Base-by-base conservation (phyloP, 768 basidiomycete species). In the Naganishia randhawae region DNA sequence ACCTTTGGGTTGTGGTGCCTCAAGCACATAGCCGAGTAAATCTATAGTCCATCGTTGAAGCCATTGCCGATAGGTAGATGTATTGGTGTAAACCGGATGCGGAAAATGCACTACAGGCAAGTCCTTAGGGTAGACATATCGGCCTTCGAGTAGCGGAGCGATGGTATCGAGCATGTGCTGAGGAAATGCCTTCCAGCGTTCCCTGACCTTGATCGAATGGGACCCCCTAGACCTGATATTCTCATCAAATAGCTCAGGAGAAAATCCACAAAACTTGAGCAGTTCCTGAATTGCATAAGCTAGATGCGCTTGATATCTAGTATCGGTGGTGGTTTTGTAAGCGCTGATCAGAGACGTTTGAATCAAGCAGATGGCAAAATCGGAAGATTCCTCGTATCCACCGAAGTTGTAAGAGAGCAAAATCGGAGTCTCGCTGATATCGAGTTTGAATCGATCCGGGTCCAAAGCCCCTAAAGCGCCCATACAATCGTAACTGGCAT, bases 261-360 rank as follows among this genome's bases (percentile, higher is more conserved):
- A 88, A 78, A 98, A 97, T 33, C 87, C 86, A 80, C 94, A 97
- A 76, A 92, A 90, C 63, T 84, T 85, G 19, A 95, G 81, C 35
- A 99, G 82, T 73, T 97, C 90, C 81, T 99, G 95, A 42, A 99
- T 92, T 13, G 88, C 88, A 77, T 86, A 96, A 0, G 91, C 93
- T 19, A 98, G 85, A 71, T 89, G 87, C 51, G 84, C 88, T 77
- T 98, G 96, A 73, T 95, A 92, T 71, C 85, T 86, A 74, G 94
- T 89, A 74, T 98, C 95, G 76, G 92, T 95, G 0, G 95, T 93
- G 3, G 93, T 90, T 1, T 90, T 87, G 80, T 92, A 97, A 1
- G 91, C 89, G 25, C 88, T 88, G 19, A 95, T 92, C 2, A 99
- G 85, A 3, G 94, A 84, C 67, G 93, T 87, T 57, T 84, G 82